phyloP scores from a whole-genome alignment of 225 moss, liverwort and hornwort genomes.

The Asterella californica region DNA sequence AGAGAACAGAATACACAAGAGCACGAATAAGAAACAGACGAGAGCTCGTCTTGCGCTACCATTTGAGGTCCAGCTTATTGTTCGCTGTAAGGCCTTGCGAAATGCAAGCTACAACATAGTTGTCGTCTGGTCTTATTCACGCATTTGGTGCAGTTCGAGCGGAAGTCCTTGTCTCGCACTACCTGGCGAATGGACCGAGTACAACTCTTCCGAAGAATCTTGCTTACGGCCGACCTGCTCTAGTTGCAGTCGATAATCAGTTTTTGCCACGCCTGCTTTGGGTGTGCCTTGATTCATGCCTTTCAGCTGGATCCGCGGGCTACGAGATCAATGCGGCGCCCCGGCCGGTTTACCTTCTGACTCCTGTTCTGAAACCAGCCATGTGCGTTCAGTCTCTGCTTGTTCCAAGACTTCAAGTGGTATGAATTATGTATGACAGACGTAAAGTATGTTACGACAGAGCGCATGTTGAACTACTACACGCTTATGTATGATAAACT shows the following conservation, averaged over 20 bases:
- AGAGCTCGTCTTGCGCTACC: too few relatives aligned
- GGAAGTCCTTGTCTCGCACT: background rate
- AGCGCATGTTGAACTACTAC: too few relatives aligned
- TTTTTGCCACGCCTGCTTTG: background rate
- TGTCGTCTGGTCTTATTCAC: background rate
- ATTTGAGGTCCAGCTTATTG: too few relatives aligned
- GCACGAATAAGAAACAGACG: too few relatives aligned
- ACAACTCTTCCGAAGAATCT: background rate
- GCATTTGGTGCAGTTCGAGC: background rate
- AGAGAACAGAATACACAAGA: too few relatives aligned
- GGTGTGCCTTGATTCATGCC: background rate
- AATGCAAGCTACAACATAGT: too few relatives aligned
- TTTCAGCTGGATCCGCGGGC: background rate
- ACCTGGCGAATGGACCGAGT: too few relatives aligned
- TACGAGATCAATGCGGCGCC: slow-evolving; percentile 7
- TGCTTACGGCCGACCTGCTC: background rate
- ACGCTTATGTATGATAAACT: too few relatives aligned
- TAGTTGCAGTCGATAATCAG: background rate
- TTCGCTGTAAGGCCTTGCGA: too few relatives aligned
- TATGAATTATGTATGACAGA: too few relatives aligned
- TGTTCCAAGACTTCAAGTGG: too few relatives aligned
- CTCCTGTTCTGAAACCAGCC: background rate
- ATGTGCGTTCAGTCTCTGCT: background rate
- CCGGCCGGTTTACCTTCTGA: background rate
- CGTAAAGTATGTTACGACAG: too few relatives aligned